These are phyloP conservation scores for Ascoidea tarda DNA, from an alignment of 805 yeast genomes.

Conservation along the genomic window DNA sequence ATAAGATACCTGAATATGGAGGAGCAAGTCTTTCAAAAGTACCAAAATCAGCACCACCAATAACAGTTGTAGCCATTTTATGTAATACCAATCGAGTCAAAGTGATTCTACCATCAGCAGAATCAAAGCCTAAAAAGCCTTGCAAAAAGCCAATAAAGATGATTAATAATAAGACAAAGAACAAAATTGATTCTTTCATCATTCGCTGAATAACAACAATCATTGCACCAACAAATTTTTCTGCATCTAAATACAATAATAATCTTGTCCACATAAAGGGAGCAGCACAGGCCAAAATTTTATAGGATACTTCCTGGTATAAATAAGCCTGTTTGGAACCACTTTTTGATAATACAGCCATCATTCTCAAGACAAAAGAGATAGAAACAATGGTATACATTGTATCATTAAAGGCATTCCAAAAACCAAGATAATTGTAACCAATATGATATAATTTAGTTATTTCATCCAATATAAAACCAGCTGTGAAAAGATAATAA, in stretches of 20 bases:
- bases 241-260: slow-evolving; percentile 48
- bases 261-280: slow-evolving; percentile 63
- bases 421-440: slow-evolving; percentile 51
- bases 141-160: slow-evolving; percentile 73
- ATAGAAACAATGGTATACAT: slow-evolving; percentile 42
- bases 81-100: slow-evolving; percentile 50
- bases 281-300: slow-evolving; percentile 48
- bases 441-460: slow-evolving; percentile 71
- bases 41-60: slow-evolving; percentile 61
- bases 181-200: slow-evolving; percentile 76
- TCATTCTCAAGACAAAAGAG: slow-evolving; percentile 41
- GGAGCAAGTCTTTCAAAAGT: slow-evolving; percentile 65
- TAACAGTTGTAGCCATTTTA: slow-evolving; percentile 53
- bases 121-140: slow-evolving; percentile 77
- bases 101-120: slow-evolving; percentile 72
- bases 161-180: slow-evolving; percentile 58
- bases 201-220: slow-evolving; percentile 40
- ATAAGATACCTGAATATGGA: slow-evolving; percentile 71
- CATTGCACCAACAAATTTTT: slow-evolving; percentile 30
- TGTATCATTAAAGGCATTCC: slow-evolving; percentile 65
- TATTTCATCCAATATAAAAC: slow-evolving; percentile 54
- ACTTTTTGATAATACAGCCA: slow-evolving; percentile 14
- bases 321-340: too few relatives aligned
- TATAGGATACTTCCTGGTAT: slow-evolving; percentile 22
- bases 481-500: slow-evolving; percentile 54